These are phyloP conservation scores for Phaffia australis DNA, from an alignment of 768 basidiomycete genomes.

Conservation along the genomic window DNA sequence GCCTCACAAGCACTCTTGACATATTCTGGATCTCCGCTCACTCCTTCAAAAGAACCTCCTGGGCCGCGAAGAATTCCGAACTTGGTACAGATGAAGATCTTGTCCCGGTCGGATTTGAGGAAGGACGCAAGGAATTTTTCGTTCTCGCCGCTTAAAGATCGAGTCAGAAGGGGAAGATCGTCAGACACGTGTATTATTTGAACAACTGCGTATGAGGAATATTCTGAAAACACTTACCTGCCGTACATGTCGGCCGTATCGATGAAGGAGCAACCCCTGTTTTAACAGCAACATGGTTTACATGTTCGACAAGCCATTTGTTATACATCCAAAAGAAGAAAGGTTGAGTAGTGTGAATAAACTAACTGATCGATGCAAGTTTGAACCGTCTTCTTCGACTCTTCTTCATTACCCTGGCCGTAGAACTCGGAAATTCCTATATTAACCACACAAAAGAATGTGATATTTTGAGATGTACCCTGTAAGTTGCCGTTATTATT, in stretches of 20 bases:
- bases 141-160: neutral
- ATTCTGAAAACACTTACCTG: neutral
- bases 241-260: slow-evolving; percentile 5
- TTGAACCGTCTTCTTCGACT: neutral
- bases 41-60: slow-evolving; percentile 6
- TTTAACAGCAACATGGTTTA: neutral
- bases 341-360: neutral
- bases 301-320: neutral
- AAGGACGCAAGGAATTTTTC: slow-evolving; percentile 12
- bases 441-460: no score
- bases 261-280: slow-evolving; percentile 5
- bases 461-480: no score
- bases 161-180: neutral
- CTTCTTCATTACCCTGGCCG: neutral
- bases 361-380: slow-evolving; percentile 2
- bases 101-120: slow-evolving; percentile 16
- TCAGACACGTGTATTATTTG: neutral
- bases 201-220: neutral
- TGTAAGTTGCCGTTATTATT: no score
- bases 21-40: slow-evolving; percentile 25
- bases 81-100: slow-evolving; percentile 32
- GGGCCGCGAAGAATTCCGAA: slow-evolving; percentile 25
- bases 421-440: slow-evolving; percentile 1
- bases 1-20: slow-evolving; percentile 16
- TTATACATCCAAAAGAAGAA: neutral